phyloP scores from a whole-genome alignment of 805 yeast genomes.

The Ogataea ganodermae region DNA sequence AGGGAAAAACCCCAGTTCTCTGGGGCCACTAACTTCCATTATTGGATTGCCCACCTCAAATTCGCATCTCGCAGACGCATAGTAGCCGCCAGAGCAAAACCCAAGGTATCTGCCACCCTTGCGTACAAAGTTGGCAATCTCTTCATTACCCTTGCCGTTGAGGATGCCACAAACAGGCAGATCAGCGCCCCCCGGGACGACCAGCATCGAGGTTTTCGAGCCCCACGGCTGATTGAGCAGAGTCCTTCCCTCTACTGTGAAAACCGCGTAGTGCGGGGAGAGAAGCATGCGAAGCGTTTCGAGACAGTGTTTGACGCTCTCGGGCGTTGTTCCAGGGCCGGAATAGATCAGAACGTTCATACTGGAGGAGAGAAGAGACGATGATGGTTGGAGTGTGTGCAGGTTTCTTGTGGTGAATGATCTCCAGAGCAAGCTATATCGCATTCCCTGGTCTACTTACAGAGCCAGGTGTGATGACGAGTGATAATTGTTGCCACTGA shows the following conservation, averaged over 20 bases:
- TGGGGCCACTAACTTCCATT: conserved; percentile 81
- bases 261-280: conserved; percentile 88
- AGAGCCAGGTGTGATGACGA: too few relatives aligned
- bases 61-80: conserved; percentile 71
- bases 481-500: background rate
- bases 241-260: conserved; percentile 62
- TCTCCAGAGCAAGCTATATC: too few relatives aligned
- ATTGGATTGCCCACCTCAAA: conserved; percentile 73
- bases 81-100: conserved; percentile 95
- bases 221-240: conserved; percentile 87
- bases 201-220: conserved; percentile 72
- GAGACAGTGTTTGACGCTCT: conserved; percentile 80
- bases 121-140: conserved; percentile 63
- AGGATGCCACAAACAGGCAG: conserved; percentile 76
- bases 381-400: background rate
- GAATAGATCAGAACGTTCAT: conserved; percentile 79
- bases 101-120: conserved; percentile 86
- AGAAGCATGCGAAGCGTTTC: conserved; percentile 73
- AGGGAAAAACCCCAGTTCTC: conserved; percentile 82
- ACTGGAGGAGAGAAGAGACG: conserved; percentile 9
- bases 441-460: too few relatives aligned
- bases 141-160: conserved; percentile 65
- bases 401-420: background rate
- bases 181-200: conserved; percentile 97
- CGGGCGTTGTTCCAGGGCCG: conserved; percentile 83